phyloP scores from a whole-genome alignment of 441 rosid genomes.

The Bocquillonia castaneifolia region DNA sequence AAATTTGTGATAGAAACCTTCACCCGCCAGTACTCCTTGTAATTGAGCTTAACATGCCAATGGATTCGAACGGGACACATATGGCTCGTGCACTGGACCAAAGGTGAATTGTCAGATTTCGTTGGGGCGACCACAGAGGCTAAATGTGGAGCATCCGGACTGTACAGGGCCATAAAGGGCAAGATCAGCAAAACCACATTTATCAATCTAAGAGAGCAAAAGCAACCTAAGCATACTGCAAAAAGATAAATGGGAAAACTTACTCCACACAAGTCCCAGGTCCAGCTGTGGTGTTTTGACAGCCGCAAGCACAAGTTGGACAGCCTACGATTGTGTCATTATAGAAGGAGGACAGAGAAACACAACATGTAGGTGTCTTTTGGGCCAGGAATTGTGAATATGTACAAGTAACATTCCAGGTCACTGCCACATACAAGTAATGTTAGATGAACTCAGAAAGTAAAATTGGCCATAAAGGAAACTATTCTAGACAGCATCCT shows the following conservation, averaged over 20 bases:
- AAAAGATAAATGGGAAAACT: constrained; percentile 31
- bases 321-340: constrained; percentile 67
- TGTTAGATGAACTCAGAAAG: constrained; percentile 19
- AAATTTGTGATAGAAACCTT: constrained; percentile 78
- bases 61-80: constrained; percentile 89
- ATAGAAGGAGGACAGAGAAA: constrained; percentile 84
- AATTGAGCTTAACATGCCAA: constrained; percentile 86
- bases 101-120: constrained; percentile 48
- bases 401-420: constrained; percentile 89
- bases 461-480: not conserved
- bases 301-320: constrained; percentile 84
- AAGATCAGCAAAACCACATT: not conserved
- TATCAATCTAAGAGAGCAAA: constrained; percentile 36
- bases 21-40: constrained; percentile 86
- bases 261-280: constrained; percentile 63
- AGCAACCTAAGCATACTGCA: not conserved
- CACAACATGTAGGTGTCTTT: constrained; percentile 78
- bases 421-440: constrained; percentile 49
- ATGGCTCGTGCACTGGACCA: constrained; percentile 73
- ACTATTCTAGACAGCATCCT: not conserved
- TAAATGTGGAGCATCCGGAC: constrained; percentile 50
- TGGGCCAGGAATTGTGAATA: constrained; percentile 83
- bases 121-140: constrained; percentile 49
- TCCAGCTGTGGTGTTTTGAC: constrained; percentile 46
- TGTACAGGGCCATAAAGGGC: constrained; percentile 24